Percentiles rank a stretch among this genome's conserved stretches.
Conservation (phyloP, 495 filamentous ascomycete species). For the Bacidia gigantensis region DNA sequence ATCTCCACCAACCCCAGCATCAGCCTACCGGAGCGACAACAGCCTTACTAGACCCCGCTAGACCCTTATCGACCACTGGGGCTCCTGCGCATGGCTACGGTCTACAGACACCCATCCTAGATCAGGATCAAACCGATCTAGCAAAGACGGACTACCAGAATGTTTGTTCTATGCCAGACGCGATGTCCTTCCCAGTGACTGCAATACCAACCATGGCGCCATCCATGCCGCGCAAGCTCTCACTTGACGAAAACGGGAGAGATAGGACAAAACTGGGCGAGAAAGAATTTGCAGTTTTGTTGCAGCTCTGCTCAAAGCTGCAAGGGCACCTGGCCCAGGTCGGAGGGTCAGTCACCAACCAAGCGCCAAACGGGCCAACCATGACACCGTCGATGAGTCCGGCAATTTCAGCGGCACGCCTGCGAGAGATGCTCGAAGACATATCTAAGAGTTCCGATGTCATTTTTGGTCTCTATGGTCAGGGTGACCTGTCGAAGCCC, state of each 20-base stretch:
- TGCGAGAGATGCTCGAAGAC: constrained; percentile 89
- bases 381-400: background rate
- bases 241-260: too few relatives aligned
- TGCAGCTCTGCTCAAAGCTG: too few relatives aligned
- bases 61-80: background rate
- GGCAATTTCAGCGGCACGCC: constrained; percentile 4
- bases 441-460: background rate
- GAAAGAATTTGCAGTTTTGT: too few relatives aligned
- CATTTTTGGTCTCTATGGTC: background rate
- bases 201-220: background rate
- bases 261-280: too few relatives aligned
- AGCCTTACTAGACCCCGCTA: background rate
- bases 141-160: background rate
- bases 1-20: too few relatives aligned
- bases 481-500: background rate
- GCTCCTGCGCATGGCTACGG: background rate
- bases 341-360: background rate
- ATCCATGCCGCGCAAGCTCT: background rate
- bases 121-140: background rate
- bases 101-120: background rate
- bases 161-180: background rate
- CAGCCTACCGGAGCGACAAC: too few relatives aligned
- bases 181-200: background rate
- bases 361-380: background rate
- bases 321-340: background rate